Base-by-base conservation (phyloP, 2,329 filamentous ascomycete genomes). In the Monosporascus sp. region DNA sequence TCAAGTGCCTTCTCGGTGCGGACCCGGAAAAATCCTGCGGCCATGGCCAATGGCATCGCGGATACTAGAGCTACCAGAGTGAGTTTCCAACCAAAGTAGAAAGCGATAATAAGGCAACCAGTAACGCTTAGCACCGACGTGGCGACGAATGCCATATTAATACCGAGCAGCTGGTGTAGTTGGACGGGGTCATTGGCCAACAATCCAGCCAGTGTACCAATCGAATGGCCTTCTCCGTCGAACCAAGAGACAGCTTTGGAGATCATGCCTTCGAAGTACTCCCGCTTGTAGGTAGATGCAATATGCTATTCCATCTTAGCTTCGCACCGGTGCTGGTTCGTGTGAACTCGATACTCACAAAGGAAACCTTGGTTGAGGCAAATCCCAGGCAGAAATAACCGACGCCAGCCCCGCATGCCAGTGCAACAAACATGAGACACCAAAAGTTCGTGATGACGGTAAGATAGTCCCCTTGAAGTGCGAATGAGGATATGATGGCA, bases 41-140 rank as follows among this genome's bases (percentile, higher is more conserved):
- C 60, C 2, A 82, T 59, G 47, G 76, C 70, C 19, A 82, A 63
- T 0, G 80, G 80, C 58, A 82, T 69, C 3, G 80, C 78, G 1
- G 86, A 82, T 58, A 83, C 86, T 9, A 85, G 70, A 0, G 81
- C 78, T 0, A 92, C 84, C 0, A 90, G 71, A 0, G 85, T 82
- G 7, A 92, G 74, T 65, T 91, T 91, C 88, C 88, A 92, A 1
- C 86, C 86, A 64, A 87, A 90, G 7, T 78, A 74, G 60, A 90
- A 90, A 1, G 86, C 78, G 49, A 92, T 84, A 45, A 78, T 72
- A 16, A 89, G 69, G 11, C 81, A 85, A 0, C 87, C 88, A 2
- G 81, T 59, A 2, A 91, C 71, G 51, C 82, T 86, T 65, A 89
- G 83, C 9, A 87, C 63, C 1, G 85, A 84, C 26, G 87, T 81